Evolutionary conservation across 2,329 filamentous ascomycete species (phyloP), one percentile per base, ranked within the genome.

Genomic region (Daldinia eschscholtzii): DNA sequence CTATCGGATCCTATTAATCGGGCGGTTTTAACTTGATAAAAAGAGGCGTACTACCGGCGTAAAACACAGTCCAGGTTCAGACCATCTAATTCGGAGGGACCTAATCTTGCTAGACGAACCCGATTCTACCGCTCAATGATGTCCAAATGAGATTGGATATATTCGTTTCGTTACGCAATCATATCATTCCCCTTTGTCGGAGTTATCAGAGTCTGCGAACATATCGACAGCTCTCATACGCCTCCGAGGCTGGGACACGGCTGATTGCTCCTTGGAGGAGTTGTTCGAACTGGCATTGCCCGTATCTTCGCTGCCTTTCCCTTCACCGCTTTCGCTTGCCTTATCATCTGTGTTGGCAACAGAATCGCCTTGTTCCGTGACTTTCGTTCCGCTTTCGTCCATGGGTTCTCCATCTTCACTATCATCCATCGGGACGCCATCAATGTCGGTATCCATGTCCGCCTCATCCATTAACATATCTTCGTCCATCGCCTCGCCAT

Each of bases 201-300:
- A 82, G 44, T 80, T 86, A 72, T 92, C 92, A 4, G 91, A 92
- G 78, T 92, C 91, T 10, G 91, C 92, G 87, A 96, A 97, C 92
- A 96, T 94, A 77, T 96, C 93, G 73, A 92, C 92, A 4, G 93
- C 92, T 73, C 89, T 89, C 79, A 93, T 91, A 69, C 91, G 86
- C 76, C 87, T 91, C 73, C 87, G 83, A 71, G 83, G 76, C 64
- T 72, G 74, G 44, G 64, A 76, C 67, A 75, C 75, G 68, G 79
- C 80, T 62, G 70, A 65, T 42, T 70, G 71, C 42, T 74, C 72
- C 57, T 67, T 74, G 13, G 75, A 63, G 42, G 72, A 58, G 72
- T 75, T 63, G 57, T 76, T 72, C 66, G 77, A 70, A 55, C 76
- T 74, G 61, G 71, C 33, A 33, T 67, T 70, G 23, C 7, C 26